Percentiles rank a stretch among this genome's conserved stretches.
phyloP scores from a whole-genome alignment of 441 rosid species.

The Corymbia calophylla region DNA sequence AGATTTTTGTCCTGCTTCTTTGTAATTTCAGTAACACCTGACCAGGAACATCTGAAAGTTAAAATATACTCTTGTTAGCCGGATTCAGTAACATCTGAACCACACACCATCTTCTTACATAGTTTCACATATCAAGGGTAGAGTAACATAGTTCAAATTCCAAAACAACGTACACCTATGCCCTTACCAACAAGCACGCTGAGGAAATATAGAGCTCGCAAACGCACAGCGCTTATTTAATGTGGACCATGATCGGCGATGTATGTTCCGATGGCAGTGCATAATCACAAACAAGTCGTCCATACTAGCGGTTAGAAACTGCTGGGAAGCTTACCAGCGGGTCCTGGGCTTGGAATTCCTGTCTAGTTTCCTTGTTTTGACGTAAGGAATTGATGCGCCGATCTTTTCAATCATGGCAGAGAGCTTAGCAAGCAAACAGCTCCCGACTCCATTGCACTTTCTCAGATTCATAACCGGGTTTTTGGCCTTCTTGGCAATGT shows the following conservation, averaged over 20 bases:
- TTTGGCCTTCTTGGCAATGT: neutral
- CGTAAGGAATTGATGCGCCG: neutral
- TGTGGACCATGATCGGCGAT: neutral
- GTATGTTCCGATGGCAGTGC: neutral
- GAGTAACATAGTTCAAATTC: neutral
- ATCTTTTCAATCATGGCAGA: neutral
- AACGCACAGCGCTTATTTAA: too few species aligned
- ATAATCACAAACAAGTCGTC: too few species aligned
- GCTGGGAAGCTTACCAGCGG: too few species aligned
- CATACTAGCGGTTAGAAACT: too few species aligned
- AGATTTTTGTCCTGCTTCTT: too few species aligned
- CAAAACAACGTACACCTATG: neutral
- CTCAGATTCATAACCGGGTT: too few species aligned
- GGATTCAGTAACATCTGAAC: neutral
- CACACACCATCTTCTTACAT: neutral
- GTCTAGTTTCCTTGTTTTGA: neutral
- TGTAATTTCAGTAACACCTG: too few species aligned
- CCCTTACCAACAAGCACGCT: neutral
- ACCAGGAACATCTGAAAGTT: neutral
- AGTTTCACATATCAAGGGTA: neutral
- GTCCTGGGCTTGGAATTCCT: too few species aligned
- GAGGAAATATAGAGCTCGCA: too few species aligned
- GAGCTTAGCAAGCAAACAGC: too few species aligned
- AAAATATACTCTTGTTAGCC: neutral
- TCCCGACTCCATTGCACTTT: too few species aligned